A percentile compares a stretch with the other conserved stretches of the same genome.
Evolutionary conservation across 73 alveolate species (phyloP).

Genomic region (Tetrahymena elliotti): DNA sequence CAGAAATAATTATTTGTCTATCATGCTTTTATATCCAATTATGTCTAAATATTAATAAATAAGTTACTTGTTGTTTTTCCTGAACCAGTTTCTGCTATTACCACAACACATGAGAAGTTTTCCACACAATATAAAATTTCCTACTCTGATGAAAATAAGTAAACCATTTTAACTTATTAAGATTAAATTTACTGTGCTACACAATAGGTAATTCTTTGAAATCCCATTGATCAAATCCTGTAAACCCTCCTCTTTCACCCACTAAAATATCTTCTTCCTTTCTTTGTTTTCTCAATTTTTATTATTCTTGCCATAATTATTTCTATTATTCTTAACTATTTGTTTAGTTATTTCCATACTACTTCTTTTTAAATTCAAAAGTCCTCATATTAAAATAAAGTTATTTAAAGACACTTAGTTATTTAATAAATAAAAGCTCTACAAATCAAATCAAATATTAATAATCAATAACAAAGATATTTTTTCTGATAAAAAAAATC

Average conservation of each 20-base stretch:
- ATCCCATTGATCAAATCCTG: background rate
- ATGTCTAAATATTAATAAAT: background rate
- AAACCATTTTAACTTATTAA: background rate
- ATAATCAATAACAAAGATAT: background rate
- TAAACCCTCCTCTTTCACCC: background rate
- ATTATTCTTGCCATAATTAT: background rate
- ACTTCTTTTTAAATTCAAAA: background rate
- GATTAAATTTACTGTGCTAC: background rate
- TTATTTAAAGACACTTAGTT: background rate
- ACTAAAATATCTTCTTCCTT: background rate
- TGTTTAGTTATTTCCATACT: background rate
- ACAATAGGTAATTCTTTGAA: background rate
- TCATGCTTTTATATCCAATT: background rate
- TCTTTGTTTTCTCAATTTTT: background rate
- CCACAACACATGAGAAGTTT: conserved; percentile 4
- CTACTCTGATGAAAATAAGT: background rate
- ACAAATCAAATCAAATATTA: background rate
- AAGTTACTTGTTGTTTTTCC: conserved; percentile 81
- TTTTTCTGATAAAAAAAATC: background rate
- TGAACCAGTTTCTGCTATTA: conserved; percentile 92
- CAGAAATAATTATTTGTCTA: too few species aligned
- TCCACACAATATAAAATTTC: background rate
- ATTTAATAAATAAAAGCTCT: background rate
- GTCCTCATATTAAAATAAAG: background rate
- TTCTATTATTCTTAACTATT: background rate